Evolutionary conservation across 495 filamentous ascomycete species (phyloP).

Genomic region (Talaromyces stipitatus): DNA sequence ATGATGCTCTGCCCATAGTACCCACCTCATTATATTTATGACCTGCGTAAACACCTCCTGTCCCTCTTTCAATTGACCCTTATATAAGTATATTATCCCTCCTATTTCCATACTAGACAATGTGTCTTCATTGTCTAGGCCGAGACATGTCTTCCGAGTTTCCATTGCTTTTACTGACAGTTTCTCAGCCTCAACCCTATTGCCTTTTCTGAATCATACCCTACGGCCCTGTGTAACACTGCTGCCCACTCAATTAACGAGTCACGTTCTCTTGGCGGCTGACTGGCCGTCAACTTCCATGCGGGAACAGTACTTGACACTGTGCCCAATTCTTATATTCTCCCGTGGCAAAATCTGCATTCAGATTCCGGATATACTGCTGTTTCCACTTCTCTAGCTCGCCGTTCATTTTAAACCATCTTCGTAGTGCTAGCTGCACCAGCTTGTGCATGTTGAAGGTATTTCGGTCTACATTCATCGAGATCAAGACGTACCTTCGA

Average conservation of each 20-base stretch:
- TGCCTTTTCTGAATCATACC: slow-evolving; percentile 13
- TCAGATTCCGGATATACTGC: slow-evolving; percentile 30
- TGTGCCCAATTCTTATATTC: slow-evolving; percentile 21
- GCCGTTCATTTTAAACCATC: too few species aligned
- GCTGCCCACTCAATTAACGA: slow-evolving; percentile 13
- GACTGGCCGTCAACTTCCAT: slow-evolving; percentile 13
- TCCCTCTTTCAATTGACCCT: slow-evolving; percentile 19
- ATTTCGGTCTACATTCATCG: slow-evolving; percentile 6
- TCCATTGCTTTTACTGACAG: slow-evolving; percentile 11
- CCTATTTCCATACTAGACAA: slow-evolving; percentile 1
- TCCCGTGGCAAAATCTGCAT: slow-evolving; percentile 30
- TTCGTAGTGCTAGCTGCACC: slow-evolving; percentile 15
- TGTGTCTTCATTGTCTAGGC: slow-evolving; percentile 8
- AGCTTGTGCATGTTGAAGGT: slow-evolving; percentile 16
- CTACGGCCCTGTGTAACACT: slow-evolving; percentile 13
- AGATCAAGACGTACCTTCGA: slow-evolving; percentile 34
- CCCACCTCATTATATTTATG: too few species aligned
- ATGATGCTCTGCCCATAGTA: too few species aligned
- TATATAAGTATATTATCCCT: slow-evolving; percentile 12
- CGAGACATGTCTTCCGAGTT: slow-evolving; percentile 2
- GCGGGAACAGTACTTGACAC: slow-evolving; percentile 20
- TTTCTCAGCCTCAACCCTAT: not conserved
- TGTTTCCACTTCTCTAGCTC: slow-evolving; percentile 24
- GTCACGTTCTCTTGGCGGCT: slow-evolving; percentile 5
- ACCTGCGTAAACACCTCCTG: too few species aligned